phyloP scores from a whole-genome alignment of 768 basidiomycete species.

The Kwoniella bestiolae region DNA sequence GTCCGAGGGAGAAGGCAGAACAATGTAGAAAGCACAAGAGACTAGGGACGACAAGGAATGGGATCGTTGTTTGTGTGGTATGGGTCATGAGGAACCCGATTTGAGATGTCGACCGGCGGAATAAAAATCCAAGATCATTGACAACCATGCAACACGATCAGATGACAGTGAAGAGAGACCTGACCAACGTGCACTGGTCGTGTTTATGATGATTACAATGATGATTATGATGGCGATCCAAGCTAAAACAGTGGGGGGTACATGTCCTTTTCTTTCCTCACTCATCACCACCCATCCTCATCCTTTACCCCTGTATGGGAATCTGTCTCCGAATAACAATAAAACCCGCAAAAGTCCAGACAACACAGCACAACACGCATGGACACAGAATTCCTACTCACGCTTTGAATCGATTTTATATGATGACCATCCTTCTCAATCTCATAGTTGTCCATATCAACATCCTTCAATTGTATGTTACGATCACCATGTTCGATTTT shows the following conservation, averaged over 20 bases:
- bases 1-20: not conserved
- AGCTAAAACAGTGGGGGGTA: too few relatives aligned
- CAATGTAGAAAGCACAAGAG: not conserved
- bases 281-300: not conserved
- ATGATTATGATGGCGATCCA: not conserved
- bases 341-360: not conserved
- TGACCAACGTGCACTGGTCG: not conserved
- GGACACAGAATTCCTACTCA: not conserved
- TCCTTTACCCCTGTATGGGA: constrained; percentile 12
- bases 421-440: not conserved
- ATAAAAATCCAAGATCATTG: not conserved
- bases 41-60: not conserved
- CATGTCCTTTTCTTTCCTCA: not conserved
- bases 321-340: too few relatives aligned
- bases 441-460: not conserved
- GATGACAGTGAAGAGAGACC: not conserved
- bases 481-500: constrained; percentile 13
- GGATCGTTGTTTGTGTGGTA: not conserved
- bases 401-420: not conserved
- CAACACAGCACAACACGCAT: not conserved
- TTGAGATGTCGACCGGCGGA: not conserved
- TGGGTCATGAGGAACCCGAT: constrained; percentile 2
- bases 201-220: not conserved
- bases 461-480: not conserved
- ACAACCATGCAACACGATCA: not conserved